Conservation (phyloP, 179 eudicot species). For the Pouteria campechiana region DNA sequence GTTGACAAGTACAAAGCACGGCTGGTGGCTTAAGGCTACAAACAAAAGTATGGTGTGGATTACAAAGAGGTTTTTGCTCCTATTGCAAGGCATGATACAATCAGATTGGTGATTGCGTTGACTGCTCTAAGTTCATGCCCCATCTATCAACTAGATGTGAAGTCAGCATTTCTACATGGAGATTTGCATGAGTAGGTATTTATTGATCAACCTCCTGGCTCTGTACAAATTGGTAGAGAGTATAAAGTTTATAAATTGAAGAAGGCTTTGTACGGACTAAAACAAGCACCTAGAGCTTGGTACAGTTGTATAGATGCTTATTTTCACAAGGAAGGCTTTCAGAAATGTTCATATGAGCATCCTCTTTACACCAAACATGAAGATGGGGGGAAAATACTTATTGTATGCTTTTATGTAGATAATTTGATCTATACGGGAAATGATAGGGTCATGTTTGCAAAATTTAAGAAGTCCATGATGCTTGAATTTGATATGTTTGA, state of each 20-base stretch:
- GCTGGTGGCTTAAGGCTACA: background rate
- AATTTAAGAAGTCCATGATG: conserved; percentile 3
- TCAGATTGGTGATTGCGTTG: conserved; percentile 2
- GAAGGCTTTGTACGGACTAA: conserved; percentile 1
- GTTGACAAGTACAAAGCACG: background rate
- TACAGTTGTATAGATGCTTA: conserved; percentile 1
- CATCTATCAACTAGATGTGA: background rate
- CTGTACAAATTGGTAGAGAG: background rate
- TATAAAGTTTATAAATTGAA: background rate
- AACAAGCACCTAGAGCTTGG: conserved; percentile 3
- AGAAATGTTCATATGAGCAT: conserved; percentile 1
- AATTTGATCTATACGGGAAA: conserved; percentile 5
- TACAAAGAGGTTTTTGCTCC: too few relatives aligned
- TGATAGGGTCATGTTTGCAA: background rate
- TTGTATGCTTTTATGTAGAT: conserved; percentile 2
- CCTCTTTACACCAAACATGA: background rate
- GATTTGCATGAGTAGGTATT: background rate
- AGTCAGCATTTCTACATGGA: conserved; percentile 1
- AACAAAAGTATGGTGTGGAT: background rate
- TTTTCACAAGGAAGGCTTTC: too few relatives aligned
- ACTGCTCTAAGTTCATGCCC: conserved; percentile 2
- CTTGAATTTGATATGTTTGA: conserved; percentile 3
- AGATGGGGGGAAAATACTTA: background rate
- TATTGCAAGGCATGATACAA: conserved; percentile 1
- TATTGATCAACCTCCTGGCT: conserved; percentile 1